Base-by-base conservation (phyloP, 176 grass and related monocot genomes). In the Avena sativa region DNA sequence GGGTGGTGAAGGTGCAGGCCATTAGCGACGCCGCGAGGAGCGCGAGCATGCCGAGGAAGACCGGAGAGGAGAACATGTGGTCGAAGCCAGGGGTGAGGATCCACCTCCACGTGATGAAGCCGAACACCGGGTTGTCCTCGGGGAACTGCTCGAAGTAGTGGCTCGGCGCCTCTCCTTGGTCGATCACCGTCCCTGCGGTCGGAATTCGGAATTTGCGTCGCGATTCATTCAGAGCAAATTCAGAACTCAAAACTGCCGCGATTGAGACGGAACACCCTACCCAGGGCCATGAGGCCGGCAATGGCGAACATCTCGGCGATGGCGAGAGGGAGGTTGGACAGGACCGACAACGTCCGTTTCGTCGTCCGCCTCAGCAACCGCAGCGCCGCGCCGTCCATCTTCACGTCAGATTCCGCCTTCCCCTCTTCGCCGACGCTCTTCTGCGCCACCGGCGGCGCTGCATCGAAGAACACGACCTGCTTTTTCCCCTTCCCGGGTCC, bases 1-100 rank as follows among this genome's bases (percentile, higher is more conserved):
- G 97, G 62, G 95, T 98, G 3, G 92, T 96, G 87, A 94, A 98
- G 46, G 92, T 98, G 90, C 96, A 98, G 20, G 96, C 93, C 96
- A 98, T 98, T 0, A 98, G 90, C 19, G 93, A 98, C 8, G 86
- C 60, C 2, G 93, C 96, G 66, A 98, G 96, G 48, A 98, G 92
- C 13, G 87, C 85, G 58, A 96, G 76, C 82, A 98, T 71, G 71
- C 93, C 93, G 36, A 98, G 83, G 83, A 98, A 98, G 62, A 98
- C 85, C 36, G 96, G 96, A 34, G 93, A 96, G 9, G 89, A 92
- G 81, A 93, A 98, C 96, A 98, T 98, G 90, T 98, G 96, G 85
- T 96, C 96, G 77, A 98, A 98, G 21, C 96, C 96, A 28, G 92
- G 96, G 36, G 87, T 84, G 52, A 98, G 87, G 50, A 98, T 92